Evolutionary conservation across 2,329 filamentous ascomycete species (phyloP).

Genomic region (Aspergillus quadrilineatus): DNA sequence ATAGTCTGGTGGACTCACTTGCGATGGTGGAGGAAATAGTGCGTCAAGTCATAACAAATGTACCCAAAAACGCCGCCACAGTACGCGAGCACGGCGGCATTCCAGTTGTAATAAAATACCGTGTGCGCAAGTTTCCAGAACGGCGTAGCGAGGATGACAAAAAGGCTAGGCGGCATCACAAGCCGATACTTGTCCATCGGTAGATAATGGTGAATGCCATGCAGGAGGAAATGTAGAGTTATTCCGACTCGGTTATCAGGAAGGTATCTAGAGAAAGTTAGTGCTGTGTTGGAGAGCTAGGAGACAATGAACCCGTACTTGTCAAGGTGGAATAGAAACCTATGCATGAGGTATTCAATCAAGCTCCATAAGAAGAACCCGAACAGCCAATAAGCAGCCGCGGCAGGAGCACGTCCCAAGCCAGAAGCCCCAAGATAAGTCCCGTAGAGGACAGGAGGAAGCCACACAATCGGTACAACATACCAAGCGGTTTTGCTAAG

Average conservation of each 20-base stretch:
- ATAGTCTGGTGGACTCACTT: slow-evolving; percentile 56
- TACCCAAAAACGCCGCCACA: slow-evolving; percentile 94
- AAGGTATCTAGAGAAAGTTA: slow-evolving; percentile 62
- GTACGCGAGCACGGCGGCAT: slow-evolving; percentile 73
- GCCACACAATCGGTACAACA: slow-evolving; percentile 79
- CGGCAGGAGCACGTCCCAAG: slow-evolving; percentile 50
- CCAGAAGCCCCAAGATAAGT: slow-evolving; percentile 64
- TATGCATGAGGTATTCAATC: slow-evolving; percentile 83
- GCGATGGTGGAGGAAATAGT: slow-evolving; percentile 97
- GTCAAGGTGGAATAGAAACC: slow-evolving; percentile 92
- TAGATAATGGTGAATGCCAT: slow-evolving; percentile 96
- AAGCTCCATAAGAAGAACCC: slow-evolving; percentile 84
- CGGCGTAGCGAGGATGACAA: slow-evolving; percentile 75
- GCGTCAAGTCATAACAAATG: slow-evolving; percentile 92
- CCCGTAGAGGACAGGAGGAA: slow-evolving; percentile 76
- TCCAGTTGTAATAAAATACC: slow-evolving; percentile 82
- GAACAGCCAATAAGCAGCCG: slow-evolving; percentile 63
- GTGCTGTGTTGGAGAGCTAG: slow-evolving; percentile 1
- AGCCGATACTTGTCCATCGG: slow-evolving; percentile 98
- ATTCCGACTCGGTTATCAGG: slow-evolving; percentile 88
- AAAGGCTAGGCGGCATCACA: slow-evolving; percentile 93
- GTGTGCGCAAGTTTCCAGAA: slow-evolving; percentile 90
- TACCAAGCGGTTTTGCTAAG: slow-evolving; percentile 94
- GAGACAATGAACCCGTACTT: slow-evolving; percentile 56
- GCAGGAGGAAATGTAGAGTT: slow-evolving; percentile 86